phyloP scores from a whole-genome alignment of 2,329 filamentous ascomycete genomes.

The Ophiocordyceps camponoti-leonardi region DNA sequence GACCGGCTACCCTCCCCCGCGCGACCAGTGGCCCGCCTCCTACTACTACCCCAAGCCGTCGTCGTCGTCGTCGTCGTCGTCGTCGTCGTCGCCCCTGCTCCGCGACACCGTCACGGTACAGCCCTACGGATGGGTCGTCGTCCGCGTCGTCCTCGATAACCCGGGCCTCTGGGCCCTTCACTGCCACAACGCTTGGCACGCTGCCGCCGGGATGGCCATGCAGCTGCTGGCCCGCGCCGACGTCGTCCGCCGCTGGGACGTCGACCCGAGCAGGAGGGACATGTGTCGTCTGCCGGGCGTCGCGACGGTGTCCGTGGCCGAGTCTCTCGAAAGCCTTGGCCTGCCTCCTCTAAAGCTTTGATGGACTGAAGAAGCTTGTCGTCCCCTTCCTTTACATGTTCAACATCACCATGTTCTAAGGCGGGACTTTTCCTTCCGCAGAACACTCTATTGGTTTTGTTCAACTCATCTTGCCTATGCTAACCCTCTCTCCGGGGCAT shows the following conservation, averaged over 20 bases:
- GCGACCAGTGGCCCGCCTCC: conserved; percentile 8
- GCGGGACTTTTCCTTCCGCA: too few relatives aligned
- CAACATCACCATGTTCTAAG: too few relatives aligned
- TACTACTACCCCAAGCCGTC: conserved; percentile 12
- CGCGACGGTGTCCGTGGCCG: conserved; percentile 7
- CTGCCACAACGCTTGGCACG: conserved; percentile 42
- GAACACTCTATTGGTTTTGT: too few relatives aligned
- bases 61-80: conserved; percentile 17
- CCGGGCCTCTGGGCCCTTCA: conserved; percentile 41
- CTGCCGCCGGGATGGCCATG: conserved; percentile 41
- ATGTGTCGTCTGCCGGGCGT: conserved; percentile 15
- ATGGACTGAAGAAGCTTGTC: too few relatives aligned
- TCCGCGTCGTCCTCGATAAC: conserved; percentile 38
- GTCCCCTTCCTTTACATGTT: too few relatives aligned
- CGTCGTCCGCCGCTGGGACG: conserved; percentile 10
- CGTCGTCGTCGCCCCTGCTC: conserved; percentile 15
- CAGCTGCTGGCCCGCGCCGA: conserved; percentile 26
- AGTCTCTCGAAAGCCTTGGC: not conserved
- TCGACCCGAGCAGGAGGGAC: conserved; percentile 6
- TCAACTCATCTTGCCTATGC: too few relatives aligned
- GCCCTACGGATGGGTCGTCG: conserved; percentile 34
- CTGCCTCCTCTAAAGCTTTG: too few relatives aligned
- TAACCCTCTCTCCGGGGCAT: too few relatives aligned
- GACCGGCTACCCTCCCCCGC: conserved; percentile 16
- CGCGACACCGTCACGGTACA: conserved; percentile 31